phyloP scores from a whole-genome alignment of 305 asterid genomes.

The Fraxinus albicans region DNA sequence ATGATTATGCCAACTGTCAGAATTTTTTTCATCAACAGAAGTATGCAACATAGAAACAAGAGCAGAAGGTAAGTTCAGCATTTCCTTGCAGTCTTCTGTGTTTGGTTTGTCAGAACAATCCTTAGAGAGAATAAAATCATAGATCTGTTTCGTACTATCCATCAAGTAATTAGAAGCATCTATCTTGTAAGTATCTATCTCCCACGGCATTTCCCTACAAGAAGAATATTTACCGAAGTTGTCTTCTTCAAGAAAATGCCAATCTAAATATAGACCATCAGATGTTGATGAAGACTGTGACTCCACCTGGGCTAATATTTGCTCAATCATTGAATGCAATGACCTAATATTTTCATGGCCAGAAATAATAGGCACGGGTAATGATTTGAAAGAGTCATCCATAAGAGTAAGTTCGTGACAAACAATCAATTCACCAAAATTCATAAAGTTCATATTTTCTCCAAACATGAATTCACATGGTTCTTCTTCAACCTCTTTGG shows the following conservation, averaged over 20 bases:
- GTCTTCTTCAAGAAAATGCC: slow-evolving; percentile 73
- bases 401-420: slow-evolving; percentile 73
- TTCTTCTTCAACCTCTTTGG: slow-evolving; percentile 48
- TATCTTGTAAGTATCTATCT: slow-evolving; percentile 48
- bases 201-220: slow-evolving; percentile 47
- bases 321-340: slow-evolving; percentile 46
- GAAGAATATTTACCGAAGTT: slow-evolving; percentile 42
- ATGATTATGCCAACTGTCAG: slow-evolving; percentile 39
- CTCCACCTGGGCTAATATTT: slow-evolving; percentile 52
- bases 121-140: slow-evolving; percentile 65
- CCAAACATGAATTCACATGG: slow-evolving; percentile 59
- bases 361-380: slow-evolving; percentile 81
- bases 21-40: slow-evolving; percentile 38
- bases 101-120: slow-evolving; percentile 36
- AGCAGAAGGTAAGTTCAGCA: slow-evolving; percentile 37
- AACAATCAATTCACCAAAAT: slow-evolving; percentile 65
- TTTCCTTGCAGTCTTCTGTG: slow-evolving; percentile 45
- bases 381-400: slow-evolving; percentile 74
- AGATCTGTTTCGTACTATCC: slow-evolving; percentile 44
- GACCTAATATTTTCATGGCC: slow-evolving; percentile 44
- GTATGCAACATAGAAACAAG: slow-evolving; percentile 29
- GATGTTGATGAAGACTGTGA: slow-evolving; percentile 66
- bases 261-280: slow-evolving; percentile 85
- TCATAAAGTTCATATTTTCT: slow-evolving; percentile 63
- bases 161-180: slow-evolving; percentile 39